Evolutionary conservation across 2,329 filamentous ascomycete species (phyloP).

Genomic region (Cladosporium cucumerinum): DNA sequence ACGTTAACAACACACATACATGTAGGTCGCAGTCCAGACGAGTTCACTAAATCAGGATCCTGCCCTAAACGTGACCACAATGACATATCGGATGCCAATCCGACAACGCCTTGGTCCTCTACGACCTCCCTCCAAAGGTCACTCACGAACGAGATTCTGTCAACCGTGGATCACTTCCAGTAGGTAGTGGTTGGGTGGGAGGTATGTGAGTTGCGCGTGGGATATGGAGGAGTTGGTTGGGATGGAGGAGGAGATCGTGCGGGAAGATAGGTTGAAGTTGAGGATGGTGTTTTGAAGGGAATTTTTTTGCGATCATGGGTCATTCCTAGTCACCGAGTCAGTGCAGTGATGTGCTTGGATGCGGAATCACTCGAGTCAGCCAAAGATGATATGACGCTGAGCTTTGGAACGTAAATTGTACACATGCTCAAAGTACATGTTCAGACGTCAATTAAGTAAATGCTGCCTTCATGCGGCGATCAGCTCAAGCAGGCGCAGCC

Average conservation of each 20-base stretch:
- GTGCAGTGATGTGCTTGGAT: too few relatives aligned
- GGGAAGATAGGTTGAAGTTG: conserved; percentile 37
- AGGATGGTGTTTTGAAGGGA: conserved; percentile 19
- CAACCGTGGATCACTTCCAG: neutral
- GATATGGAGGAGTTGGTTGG: conserved; percentile 39
- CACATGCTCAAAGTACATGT: too few relatives aligned
- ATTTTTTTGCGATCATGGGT: too few relatives aligned
- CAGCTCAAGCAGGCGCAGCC: neutral
- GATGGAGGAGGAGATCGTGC: conserved; percentile 35
- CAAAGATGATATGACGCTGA: too few relatives aligned
- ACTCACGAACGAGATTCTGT: neutral
- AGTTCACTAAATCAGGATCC: neutral
- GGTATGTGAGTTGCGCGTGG: conserved; percentile 39
- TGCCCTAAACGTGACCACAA: neutral
- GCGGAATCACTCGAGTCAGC: too few relatives aligned
- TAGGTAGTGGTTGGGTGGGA: conserved; percentile 36
- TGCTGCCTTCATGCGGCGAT: too few relatives aligned
- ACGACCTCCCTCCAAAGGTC: neutral
- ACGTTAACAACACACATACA: neutral
- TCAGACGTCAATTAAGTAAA: too few relatives aligned
- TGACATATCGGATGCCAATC: neutral
- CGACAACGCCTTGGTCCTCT: neutral
- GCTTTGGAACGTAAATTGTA: too few relatives aligned
- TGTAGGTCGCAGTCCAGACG: neutral
- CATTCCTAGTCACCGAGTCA: too few relatives aligned